Evolutionary conservation across 495 filamentous ascomycete species (phyloP).

Genomic region (Neurospora pannonica): DNA sequence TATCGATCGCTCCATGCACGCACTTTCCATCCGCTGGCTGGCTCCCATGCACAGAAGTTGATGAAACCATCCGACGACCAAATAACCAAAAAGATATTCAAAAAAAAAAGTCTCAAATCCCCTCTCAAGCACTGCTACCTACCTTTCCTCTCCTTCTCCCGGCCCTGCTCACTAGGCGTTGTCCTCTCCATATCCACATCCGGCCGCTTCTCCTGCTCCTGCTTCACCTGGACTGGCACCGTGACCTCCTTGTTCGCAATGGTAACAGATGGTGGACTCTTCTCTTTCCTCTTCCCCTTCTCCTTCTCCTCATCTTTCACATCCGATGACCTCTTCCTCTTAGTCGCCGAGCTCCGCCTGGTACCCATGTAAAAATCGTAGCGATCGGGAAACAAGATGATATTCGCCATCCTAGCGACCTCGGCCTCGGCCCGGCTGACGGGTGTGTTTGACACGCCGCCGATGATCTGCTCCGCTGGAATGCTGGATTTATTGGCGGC

Average conservation of each 20-base stretch:
- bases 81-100: not conserved
- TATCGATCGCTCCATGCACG: not conserved
- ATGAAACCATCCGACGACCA: not conserved
- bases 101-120: not conserved
- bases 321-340: not conserved
- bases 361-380: constrained; percentile 40
- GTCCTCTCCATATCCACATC: not conserved
- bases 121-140: not conserved
- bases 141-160: not conserved
- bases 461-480: not conserved
- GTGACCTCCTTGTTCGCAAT: not conserved
- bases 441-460: not conserved
- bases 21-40: not conserved
- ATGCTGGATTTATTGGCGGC: not conserved
- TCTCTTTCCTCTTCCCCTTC: constrained; percentile 5
- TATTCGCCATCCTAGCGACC: constrained; percentile 39
- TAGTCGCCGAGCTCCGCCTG: constrained; percentile 18
- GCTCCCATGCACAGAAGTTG: not conserved
- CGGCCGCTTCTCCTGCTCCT: not conserved
- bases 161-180: not conserved
- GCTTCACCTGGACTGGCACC: not conserved
- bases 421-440: constrained; percentile 33
- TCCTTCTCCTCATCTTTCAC: not conserved
- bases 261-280: not conserved
- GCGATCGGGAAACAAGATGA: constrained; percentile 41